Evolutionary conservation across 2,329 filamentous ascomycete genomes (phyloP).

Genomic region (Apiospora hydei): DNA sequence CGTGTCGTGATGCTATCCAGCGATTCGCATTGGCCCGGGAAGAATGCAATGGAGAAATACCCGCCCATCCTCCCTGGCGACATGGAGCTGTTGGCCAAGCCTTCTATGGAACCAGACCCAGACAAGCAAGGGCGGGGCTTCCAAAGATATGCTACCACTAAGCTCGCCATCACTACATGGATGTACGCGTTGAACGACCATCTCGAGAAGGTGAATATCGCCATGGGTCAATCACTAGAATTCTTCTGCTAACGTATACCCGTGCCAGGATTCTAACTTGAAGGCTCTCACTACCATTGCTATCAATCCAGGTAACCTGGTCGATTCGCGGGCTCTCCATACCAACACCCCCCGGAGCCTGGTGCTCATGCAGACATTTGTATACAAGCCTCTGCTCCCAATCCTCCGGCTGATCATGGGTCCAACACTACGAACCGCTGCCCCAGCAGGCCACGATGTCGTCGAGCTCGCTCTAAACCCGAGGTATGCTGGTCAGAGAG

Average conservation of each 20-base stretch:
- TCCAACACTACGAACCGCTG: conserved; percentile 3
- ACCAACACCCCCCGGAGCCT: no score
- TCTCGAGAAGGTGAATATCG: no score
- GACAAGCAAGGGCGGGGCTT: conserved; percentile 21
- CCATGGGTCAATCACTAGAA: no score
- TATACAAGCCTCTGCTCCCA: conserved; percentile 9
- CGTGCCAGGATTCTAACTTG: no score
- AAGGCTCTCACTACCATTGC: no score
- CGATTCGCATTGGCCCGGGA: conserved; percentile 13
- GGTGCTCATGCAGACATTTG: background rate
- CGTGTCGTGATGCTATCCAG: conserved; percentile 8
- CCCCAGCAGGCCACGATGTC: conserved; percentile 10
- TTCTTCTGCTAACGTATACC: no score
- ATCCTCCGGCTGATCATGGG: background rate
- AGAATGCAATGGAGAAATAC: conserved; percentile 22
- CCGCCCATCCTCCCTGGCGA: background rate
- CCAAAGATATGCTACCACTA: conserved; percentile 19
- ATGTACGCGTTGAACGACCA: no score
- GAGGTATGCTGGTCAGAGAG: conserved; percentile 11
- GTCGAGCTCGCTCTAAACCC: conserved; percentile 9
- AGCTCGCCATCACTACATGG: background rate
- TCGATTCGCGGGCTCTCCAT: background rate
- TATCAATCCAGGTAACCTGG: background rate
- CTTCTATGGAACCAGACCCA: background rate
- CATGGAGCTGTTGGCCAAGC: background rate